Percentiles rank a stretch among this genome's conserved stretches.
phyloP scores from a whole-genome alignment of 176 grass and related monocot species.

The Pontederia crassipes region DNA sequence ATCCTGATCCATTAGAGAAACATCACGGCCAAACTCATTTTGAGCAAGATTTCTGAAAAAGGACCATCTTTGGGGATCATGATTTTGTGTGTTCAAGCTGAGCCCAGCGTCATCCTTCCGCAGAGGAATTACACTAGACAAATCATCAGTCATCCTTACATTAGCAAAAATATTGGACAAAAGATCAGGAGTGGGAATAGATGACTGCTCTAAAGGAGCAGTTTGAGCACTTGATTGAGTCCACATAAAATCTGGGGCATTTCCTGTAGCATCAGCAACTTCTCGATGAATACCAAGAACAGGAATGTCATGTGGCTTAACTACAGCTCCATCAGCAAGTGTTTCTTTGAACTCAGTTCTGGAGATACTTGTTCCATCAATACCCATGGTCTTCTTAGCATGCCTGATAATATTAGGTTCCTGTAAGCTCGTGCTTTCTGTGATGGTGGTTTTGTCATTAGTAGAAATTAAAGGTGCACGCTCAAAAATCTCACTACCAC shows the following conservation, averaged over 20 bases:
- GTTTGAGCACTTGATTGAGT: conserved; percentile 14
- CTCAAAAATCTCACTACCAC: neutral
- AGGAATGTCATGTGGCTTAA: conserved; percentile 23
- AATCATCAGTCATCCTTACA: conserved; percentile 54
- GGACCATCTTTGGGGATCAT: conserved; percentile 82
- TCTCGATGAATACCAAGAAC: conserved; percentile 33
- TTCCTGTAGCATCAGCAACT: conserved; percentile 17
- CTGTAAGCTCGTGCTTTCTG: conserved; percentile 33
- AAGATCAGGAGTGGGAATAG: conserved; percentile 39
- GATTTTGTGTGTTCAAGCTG: conserved; percentile 72
- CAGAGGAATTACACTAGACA: conserved; percentile 42
- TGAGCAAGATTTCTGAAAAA: conserved; percentile 94
- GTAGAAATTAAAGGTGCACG: neutral
- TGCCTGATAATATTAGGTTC: conserved; percentile 19
- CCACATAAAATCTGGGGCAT: conserved; percentile 21
- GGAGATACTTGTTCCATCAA: conserved; percentile 25
- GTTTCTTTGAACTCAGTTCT: conserved; percentile 34
- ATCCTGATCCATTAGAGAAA: conserved; percentile 52
- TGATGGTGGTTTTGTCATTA: conserved; percentile 7
- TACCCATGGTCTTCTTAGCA: conserved; percentile 22
- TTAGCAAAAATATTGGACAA: conserved; percentile 92
- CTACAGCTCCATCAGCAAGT: conserved; percentile 20
- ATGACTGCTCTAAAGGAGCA: conserved; percentile 36
- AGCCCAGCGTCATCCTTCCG: conserved; percentile 54
- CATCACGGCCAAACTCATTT: conserved; percentile 51